These are phyloP conservation scores for Glycine tomentella DNA, from an alignment of 306 rosid species.

Conservation along the genomic window DNA sequence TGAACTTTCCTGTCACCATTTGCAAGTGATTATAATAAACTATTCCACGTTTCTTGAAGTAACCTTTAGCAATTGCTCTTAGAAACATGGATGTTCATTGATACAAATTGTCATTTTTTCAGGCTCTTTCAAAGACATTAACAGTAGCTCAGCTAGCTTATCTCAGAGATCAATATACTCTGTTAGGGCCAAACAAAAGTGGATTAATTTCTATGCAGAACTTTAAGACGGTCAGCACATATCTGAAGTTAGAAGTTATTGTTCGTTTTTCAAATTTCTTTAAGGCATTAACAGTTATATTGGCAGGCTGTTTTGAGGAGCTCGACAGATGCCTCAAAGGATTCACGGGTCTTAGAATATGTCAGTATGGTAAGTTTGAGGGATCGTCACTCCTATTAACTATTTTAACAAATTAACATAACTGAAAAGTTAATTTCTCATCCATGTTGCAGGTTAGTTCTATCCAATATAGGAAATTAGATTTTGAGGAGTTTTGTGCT, in stretches of 20 bases:
- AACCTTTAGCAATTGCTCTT: constrained; percentile 10
- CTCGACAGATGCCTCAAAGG: constrained; percentile 79
- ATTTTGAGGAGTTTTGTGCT: constrained; percentile 92
- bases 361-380: constrained; percentile 59
- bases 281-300: constrained; percentile 36
- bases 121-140: constrained; percentile 84
- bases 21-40: no score
- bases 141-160: constrained; percentile 66
- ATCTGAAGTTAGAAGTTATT: neutral
- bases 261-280: constrained; percentile 22
- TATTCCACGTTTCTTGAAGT: neutral
- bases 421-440: neutral
- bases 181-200: constrained; percentile 73
- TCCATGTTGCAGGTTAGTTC: constrained; percentile 71
- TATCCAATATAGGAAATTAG: constrained; percentile 74
- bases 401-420: neutral
- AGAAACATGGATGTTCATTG: constrained; percentile 26
- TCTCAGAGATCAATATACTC: constrained; percentile 68
- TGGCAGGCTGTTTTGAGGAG: constrained; percentile 65
- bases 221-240: constrained; percentile 71
- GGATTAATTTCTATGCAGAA: constrained; percentile 82
- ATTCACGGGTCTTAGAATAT: constrained; percentile 68
- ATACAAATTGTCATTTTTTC: constrained; percentile 39
- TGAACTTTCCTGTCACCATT: neutral
- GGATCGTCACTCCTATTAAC: neutral